phyloP scores from a whole-genome alignment of 345 rosid genomes.

The Rubroshorea leprosula region DNA sequence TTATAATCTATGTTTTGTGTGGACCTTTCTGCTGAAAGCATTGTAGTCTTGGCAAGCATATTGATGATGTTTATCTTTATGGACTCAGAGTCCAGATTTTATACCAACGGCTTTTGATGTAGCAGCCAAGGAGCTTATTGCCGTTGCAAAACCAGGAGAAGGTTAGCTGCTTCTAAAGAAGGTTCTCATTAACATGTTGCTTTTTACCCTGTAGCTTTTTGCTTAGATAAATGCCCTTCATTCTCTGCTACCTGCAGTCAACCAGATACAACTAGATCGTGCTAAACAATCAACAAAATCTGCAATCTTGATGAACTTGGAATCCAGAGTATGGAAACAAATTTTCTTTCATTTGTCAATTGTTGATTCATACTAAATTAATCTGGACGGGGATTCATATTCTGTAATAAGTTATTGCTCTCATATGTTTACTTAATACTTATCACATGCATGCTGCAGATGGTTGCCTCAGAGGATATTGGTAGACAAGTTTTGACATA shows the following conservation, averaged over 20 bases:
- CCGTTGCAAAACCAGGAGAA: constrained; percentile 67
- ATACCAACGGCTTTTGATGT: constrained; percentile 56
- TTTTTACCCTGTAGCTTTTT: constrained; percentile 9
- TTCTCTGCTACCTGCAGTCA: constrained; percentile 38
- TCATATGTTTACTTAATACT: neutral
- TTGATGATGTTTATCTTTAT: neutral
- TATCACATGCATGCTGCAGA: constrained; percentile 32
- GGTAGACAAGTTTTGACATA: constrained; percentile 82
- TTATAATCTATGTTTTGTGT: neutral
- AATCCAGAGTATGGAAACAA: constrained; percentile 56
- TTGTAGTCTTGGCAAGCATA: neutral
- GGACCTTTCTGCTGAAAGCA: neutral
- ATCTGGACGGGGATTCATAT: neutral
- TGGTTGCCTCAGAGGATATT: constrained; percentile 68
- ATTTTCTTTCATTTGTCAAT: constrained; percentile 5
- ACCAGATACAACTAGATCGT: constrained; percentile 59
- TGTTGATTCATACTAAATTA: constrained; percentile 1
- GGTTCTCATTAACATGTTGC: constrained; percentile 9
- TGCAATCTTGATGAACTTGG: constrained; percentile 84
- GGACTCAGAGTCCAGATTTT: constrained; percentile 60
- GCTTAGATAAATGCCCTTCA: constrained; percentile 7
- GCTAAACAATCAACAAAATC: constrained; percentile 78
- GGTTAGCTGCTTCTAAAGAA: constrained; percentile 32
- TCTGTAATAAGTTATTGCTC: neutral
- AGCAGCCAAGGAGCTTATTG: constrained; percentile 60